phyloP scores from a whole-genome alignment of 345 rosid species.

The Garcia nutans region DNA sequence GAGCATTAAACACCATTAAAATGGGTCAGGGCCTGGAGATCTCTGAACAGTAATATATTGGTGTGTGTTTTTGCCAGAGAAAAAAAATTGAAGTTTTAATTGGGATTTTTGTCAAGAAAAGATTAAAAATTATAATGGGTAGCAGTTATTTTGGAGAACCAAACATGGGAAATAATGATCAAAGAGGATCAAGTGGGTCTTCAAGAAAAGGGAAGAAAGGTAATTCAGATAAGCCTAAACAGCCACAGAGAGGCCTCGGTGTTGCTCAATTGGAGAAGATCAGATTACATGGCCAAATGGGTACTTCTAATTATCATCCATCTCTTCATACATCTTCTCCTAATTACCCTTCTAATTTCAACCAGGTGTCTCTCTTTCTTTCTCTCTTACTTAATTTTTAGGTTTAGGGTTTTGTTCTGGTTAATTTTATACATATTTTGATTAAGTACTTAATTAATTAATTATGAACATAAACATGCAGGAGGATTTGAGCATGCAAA shows the following conservation, averaged over 20 bases:
- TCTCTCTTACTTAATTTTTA: background rate
- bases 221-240: slow-evolving; percentile 75
- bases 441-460: background rate
- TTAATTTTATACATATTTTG: no score
- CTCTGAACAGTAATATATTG: slow-evolving; percentile 39
- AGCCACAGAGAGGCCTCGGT: slow-evolving; percentile 96
- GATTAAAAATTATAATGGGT: slow-evolving; percentile 37
- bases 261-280: slow-evolving; percentile 95
- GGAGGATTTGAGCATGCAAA: slow-evolving; percentile 71
- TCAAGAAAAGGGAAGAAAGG: slow-evolving; percentile 75
- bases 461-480: slow-evolving; percentile 31
- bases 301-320: slow-evolving; percentile 35
- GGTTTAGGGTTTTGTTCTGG: background rate
- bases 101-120: slow-evolving; percentile 23
- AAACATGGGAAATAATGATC: slow-evolving; percentile 50
- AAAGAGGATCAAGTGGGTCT: slow-evolving; percentile 41
- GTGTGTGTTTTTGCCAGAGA: slow-evolving; percentile 5
- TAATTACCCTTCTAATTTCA: slow-evolving; percentile 46
- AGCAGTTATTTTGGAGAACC: slow-evolving; percentile 74
- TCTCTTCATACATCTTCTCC: slow-evolving; percentile 29
- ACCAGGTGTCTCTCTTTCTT: slow-evolving; percentile 45
- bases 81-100: background rate
- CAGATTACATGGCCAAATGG: slow-evolving; percentile 64
- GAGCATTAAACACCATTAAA: slow-evolving; percentile 39
- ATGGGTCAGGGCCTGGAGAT: slow-evolving; percentile 39